Evolutionary conservation across 1,284 basidiomycete species (phyloP).

Genomic region (Malassezia obtusa): DNA sequence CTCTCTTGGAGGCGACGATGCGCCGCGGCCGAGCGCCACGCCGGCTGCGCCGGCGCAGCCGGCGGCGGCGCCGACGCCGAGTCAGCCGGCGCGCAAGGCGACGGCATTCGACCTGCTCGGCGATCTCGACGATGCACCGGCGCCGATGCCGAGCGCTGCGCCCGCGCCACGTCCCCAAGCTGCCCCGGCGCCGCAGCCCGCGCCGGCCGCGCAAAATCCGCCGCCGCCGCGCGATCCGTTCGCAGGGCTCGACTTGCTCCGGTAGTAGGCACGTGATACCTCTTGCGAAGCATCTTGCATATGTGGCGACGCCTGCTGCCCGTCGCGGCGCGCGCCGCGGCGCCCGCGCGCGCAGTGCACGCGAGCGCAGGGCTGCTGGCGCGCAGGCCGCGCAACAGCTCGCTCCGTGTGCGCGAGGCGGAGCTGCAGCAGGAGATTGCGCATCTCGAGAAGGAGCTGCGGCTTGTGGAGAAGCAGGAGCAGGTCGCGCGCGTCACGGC

Average conservation of each 20-base stretch:
- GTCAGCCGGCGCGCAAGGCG: not conserved
- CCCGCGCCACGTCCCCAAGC: not conserved
- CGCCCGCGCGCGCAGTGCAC: not conserved
- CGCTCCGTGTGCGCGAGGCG: slow-evolving; percentile 6
- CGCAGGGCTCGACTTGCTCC: slow-evolving; percentile 39
- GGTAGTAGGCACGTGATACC: slow-evolving; percentile 16
- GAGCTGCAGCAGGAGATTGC: slow-evolving; percentile 27
- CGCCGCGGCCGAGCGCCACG: not conserved
- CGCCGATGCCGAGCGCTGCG: slow-evolving; percentile 1
- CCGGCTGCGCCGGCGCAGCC: not conserved
- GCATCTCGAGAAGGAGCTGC: slow-evolving; percentile 22
- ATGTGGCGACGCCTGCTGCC: not conserved
- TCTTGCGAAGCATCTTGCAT: not conserved
- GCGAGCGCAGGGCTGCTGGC: not conserved
- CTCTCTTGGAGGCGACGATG: slow-evolving; percentile 6
- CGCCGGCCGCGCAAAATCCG: slow-evolving; percentile 1
- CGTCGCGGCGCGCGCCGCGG: not conserved
- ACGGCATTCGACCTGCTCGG: slow-evolving; percentile 10
- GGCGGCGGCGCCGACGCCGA: not conserved
- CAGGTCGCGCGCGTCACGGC: slow-evolving; percentile 23
- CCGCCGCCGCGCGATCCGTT: slow-evolving; percentile 27
- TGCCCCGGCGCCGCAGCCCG: slow-evolving; percentile 19
- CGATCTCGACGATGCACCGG: slow-evolving; percentile 4
- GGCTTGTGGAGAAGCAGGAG: slow-evolving; percentile 24
- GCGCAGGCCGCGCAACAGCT: not conserved